Percentiles rank a stretch among this genome's conserved stretches.
Conservation (phyloP, 2,329 filamentous ascomycete species). For the Pestalotiopsis sp. region DNA sequence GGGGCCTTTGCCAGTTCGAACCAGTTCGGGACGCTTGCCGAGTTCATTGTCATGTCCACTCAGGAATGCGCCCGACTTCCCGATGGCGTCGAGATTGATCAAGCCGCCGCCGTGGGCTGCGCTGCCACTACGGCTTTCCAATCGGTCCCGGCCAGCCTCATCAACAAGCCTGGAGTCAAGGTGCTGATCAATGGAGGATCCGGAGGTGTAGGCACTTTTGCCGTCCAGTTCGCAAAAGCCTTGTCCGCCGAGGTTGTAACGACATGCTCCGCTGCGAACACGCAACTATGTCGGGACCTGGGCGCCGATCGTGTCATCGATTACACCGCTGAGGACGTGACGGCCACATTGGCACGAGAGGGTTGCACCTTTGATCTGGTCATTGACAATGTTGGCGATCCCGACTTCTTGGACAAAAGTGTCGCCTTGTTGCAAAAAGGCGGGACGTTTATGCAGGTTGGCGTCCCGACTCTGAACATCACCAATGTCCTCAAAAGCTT, state of each 20-base stretch:
- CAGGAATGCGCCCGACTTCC: constrained; percentile 41
- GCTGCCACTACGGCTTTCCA: constrained; percentile 51
- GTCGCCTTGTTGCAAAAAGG: not conserved
- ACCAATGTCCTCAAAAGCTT: not conserved
- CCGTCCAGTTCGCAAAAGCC: constrained; percentile 64
- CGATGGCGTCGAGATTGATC: constrained; percentile 38
- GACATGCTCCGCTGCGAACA: constrained; percentile 60
- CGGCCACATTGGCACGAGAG: constrained; percentile 44
- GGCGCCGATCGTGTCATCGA: constrained; percentile 67
- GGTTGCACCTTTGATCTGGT: constrained; percentile 53
- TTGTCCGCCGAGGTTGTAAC: constrained; percentile 60
- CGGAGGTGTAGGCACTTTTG: constrained; percentile 62
- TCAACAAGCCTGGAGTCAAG: constrained; percentile 48
- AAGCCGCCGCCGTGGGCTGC: constrained; percentile 44
- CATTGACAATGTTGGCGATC: constrained; percentile 58
- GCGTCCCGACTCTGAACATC: not conserved
- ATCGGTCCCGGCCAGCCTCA: constrained; percentile 40
- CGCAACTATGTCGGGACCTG: constrained; percentile 55
- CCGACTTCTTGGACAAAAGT: not conserved
- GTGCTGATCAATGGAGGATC: constrained; percentile 68
- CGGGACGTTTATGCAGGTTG: not conserved
- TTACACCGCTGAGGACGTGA: constrained; percentile 53
- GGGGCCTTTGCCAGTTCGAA: constrained; percentile 32
- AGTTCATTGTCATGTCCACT: constrained; percentile 37
- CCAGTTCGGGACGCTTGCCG: constrained; percentile 42